Percentiles rank a stretch among this genome's conserved stretches.
Conservation (phyloP, 2,329 filamentous ascomycete species). For the Penicillium palitans region DNA sequence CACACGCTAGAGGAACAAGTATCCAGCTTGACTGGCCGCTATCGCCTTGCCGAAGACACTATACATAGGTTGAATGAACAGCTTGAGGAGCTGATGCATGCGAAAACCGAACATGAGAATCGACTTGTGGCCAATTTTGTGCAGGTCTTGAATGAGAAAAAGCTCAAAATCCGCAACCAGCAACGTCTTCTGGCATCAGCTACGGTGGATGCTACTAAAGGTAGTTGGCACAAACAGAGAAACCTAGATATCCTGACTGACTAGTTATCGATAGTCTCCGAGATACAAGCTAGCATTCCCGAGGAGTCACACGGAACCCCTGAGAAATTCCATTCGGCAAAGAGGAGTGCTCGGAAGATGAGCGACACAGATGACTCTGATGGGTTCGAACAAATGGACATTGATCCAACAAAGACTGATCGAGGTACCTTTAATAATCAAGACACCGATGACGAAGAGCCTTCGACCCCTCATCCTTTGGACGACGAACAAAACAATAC, state of each 20-base stretch:
- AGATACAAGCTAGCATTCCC: slow-evolving; percentile 25
- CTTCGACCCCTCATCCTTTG: slow-evolving; percentile 34
- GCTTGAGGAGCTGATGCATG: slow-evolving; percentile 57
- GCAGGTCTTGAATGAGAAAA: slow-evolving; percentile 62
- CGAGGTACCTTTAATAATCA: slow-evolving; percentile 18
- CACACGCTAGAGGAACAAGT: slow-evolving; percentile 45
- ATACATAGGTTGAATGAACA: slow-evolving; percentile 55
- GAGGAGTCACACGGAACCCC: slow-evolving; percentile 15
- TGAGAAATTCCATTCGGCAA: slow-evolving; percentile 21
- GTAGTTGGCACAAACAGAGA: slow-evolving; percentile 23
- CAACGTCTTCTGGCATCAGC: slow-evolving; percentile 56
- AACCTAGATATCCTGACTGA: not conserved
- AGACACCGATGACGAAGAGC: slow-evolving; percentile 29
- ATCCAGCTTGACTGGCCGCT: slow-evolving; percentile 42
- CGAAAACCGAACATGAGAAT: slow-evolving; percentile 58
- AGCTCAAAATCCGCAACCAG: slow-evolving; percentile 64
- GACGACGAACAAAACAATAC: slow-evolving; percentile 36
- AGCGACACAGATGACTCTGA: slow-evolving; percentile 31
- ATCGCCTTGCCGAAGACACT: slow-evolving; percentile 49
- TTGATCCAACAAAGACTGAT: slow-evolving; percentile 25
- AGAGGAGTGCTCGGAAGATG: slow-evolving; percentile 30
- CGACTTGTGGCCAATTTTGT: slow-evolving; percentile 60
- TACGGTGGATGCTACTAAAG: slow-evolving; percentile 45
- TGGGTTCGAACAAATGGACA: slow-evolving; percentile 42
- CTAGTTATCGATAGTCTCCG: slow-evolving; percentile 25